Base-by-base conservation (phyloP, 2,329 filamentous ascomycete species). In the Plectosphaerella sp. region DNA sequence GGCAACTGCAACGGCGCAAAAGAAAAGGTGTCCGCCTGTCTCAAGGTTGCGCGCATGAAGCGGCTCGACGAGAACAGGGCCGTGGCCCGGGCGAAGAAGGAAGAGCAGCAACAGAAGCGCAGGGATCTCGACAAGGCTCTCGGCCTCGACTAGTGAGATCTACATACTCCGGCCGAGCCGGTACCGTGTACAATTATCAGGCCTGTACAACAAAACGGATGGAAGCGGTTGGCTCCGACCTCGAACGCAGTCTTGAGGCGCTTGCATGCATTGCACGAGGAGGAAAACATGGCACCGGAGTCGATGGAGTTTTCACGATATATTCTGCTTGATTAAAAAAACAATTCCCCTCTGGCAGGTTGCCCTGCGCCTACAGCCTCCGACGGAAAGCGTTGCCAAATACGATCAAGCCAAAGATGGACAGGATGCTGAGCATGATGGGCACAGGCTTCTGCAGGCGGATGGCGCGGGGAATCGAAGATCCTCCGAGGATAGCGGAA, bases 1-100 rank as follows among this genome's bases (percentile, higher is more conserved):
- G 94, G 94, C 52, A 90, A 88, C 77, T 99, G 94, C 81, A 97
- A 91, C 69, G 81, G 86, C 41, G 82, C 88, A 57, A 99, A 99
- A 71, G 78, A 83, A 42, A 77, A 90, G 53, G 89, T 99, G 61
- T 94, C 89, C 72, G 80, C 83, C 64, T 99, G 94, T 67, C 79
- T 99, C 49, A 84, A 89, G 57, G 84, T 80, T 37, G 90, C 96
- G 70, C 83, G 94, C 64, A 73, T 86, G 49, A 89, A 91, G 68
- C 84, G 87, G 52, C 92, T 92, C 49, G 83, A 82, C 58, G 74
- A 77, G 61, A 97, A 99, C 67, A 83, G 62, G 80, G 89, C 67
- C 68, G 77, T 59, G 79, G 90, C 57, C 81, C 82, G 70, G 72
- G 80, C 69, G 87, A 83, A 90, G 74, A 81, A 84, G 53, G 67